Percentiles rank a stretch among this genome's conserved stretches.
Conservation (phyloP, 495 filamentous ascomycete species). For the Daldinia decipiens region DNA sequence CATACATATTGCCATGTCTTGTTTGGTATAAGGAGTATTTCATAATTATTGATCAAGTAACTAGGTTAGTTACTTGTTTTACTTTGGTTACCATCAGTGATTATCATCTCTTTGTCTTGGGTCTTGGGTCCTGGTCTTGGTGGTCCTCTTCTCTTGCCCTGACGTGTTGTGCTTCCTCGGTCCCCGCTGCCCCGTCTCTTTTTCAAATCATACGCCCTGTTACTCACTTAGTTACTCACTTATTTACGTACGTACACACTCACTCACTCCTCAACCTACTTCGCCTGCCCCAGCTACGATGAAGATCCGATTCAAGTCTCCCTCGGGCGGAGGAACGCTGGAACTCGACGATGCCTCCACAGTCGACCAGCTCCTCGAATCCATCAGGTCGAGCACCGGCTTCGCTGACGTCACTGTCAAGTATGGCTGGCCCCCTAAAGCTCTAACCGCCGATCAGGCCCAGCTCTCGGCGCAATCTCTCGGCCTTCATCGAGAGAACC, state of each 20-base stretch:
- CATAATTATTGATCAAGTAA: neutral
- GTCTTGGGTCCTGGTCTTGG: neutral
- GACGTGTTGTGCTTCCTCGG: neutral
- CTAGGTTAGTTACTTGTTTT: too few species aligned
- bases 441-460: slow-evolving; percentile 67
- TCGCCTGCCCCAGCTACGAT: slow-evolving; percentile 33
- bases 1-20: neutral
- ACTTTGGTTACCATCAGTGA: too few species aligned
- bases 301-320: slow-evolving; percentile 52
- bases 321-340: slow-evolving; percentile 60
- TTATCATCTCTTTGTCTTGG: neutral
- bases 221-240: neutral
- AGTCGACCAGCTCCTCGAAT: slow-evolving; percentile 67
- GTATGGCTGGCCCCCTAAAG: slow-evolving; percentile 84
- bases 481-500: slow-evolving; percentile 81
- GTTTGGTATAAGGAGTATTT: neutral
- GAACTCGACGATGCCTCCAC: slow-evolving; percentile 71
- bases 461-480: slow-evolving; percentile 56
- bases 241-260: too few species aligned
- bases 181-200: slow-evolving; percentile 1
- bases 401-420: slow-evolving; percentile 74
- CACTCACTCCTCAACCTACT: neutral
- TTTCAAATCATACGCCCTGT: neutral
- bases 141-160: neutral
- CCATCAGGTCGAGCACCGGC: slow-evolving; percentile 49